phyloP scores from a whole-genome alignment of 352 stramenopile species.

The Pythium rhizo-oryzae region DNA sequence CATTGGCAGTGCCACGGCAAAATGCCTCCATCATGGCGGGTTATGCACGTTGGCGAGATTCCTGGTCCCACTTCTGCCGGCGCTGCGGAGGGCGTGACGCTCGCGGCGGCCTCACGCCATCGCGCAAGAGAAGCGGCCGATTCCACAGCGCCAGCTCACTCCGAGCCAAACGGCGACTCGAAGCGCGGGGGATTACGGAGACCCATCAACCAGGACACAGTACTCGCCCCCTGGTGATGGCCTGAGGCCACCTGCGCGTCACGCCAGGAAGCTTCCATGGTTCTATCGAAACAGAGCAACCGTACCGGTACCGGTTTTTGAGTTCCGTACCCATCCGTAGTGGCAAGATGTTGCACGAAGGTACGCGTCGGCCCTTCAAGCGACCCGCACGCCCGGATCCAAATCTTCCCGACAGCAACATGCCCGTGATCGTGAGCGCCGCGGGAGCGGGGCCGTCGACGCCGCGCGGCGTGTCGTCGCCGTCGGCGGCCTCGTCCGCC shows the following conservation, averaged over 20 bases:
- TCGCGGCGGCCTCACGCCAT: conserved; percentile 2
- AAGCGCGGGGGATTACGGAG: background rate
- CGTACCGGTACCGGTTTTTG: no score
- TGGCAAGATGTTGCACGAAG: background rate
- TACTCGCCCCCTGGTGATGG: conserved; percentile 5
- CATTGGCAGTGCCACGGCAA: no score
- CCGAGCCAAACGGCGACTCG: no score
- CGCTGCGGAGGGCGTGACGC: conserved; percentile 1
- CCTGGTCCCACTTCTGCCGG: conserved; percentile 6
- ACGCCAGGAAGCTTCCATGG: conserved; percentile 3
- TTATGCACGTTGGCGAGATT: background rate
- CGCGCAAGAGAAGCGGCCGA: background rate
- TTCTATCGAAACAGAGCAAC: background rate
- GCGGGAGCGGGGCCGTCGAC: conserved; percentile 9
- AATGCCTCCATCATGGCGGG: no score
- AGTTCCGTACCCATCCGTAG: background rate
- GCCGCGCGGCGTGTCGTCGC: conserved; percentile 10
- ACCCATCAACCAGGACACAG: background rate
- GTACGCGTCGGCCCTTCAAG: background rate
- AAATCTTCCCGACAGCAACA: background rate
- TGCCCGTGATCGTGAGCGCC: conserved; percentile 17
- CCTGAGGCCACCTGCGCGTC: conserved; percentile 13
- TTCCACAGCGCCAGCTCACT: no score
- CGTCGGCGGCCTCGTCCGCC: conserved; percentile 1
- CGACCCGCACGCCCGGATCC: background rate